Conservation (phyloP, 495 filamentous ascomycete species). For the Friedmanniomyces simplex region DNA sequence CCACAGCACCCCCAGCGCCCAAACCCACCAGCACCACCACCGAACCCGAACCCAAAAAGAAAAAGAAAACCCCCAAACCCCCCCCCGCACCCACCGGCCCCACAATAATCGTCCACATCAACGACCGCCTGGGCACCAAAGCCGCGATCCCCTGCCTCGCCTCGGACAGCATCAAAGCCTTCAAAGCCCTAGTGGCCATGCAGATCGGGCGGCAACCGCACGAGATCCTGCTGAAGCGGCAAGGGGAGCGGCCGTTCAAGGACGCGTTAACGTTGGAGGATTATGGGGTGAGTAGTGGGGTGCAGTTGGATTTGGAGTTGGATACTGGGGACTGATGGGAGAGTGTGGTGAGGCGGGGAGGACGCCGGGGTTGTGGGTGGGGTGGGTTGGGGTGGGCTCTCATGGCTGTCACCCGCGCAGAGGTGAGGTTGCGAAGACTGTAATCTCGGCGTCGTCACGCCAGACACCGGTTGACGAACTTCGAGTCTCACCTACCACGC, state of each 20-base stretch:
- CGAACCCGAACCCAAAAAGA: slow-evolving; percentile 7
- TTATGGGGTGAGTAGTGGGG: slow-evolving; percentile 81
- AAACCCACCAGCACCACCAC: neutral
- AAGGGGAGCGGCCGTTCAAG: slow-evolving; percentile 86
- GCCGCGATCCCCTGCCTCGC: slow-evolving; percentile 78
- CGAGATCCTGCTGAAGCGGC: slow-evolving; percentile 83
- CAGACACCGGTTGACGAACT: no score
- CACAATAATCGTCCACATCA: slow-evolving; percentile 87
- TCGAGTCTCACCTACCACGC: no score
- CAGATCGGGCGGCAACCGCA: slow-evolving; percentile 77
- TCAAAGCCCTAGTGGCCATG: slow-evolving; percentile 84
- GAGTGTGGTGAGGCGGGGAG: no score
- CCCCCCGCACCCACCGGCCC: slow-evolving; percentile 44
- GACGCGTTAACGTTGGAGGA: slow-evolving; percentile 75
- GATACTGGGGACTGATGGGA: slow-evolving; percentile 23
- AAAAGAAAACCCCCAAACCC: slow-evolving; percentile 10
- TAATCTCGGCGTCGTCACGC: no score
- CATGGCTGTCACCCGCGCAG: no score
- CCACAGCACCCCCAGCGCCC: no score
- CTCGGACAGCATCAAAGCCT: slow-evolving; percentile 64
- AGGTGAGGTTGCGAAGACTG: no score
- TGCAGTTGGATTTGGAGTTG: slow-evolving; percentile 65
- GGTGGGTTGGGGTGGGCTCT: no score
- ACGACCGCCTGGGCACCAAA: slow-evolving; percentile 85
- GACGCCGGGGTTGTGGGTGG: no score